Conservation (phyloP, 2,329 filamentous ascomycete species). For the Didymella sp. region DNA sequence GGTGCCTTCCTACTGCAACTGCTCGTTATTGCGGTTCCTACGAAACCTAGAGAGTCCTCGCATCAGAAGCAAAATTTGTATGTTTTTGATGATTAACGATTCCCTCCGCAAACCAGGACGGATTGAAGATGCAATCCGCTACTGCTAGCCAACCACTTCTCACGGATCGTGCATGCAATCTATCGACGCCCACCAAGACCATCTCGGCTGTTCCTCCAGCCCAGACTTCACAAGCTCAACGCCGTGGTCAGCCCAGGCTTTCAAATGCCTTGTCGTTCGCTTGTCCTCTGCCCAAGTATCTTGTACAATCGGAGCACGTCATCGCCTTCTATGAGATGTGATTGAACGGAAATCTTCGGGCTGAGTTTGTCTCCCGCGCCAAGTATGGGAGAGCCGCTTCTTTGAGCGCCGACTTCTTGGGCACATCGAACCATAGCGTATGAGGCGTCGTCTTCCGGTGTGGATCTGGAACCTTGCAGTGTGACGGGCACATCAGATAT, state of each 20-base stretch:
- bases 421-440: constrained; percentile 24
- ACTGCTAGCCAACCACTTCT: constrained; percentile 20
- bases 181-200: constrained; percentile 28
- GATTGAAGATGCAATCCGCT: constrained; percentile 1
- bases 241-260: constrained; percentile 28
- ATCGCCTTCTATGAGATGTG: constrained; percentile 25
- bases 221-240: constrained; percentile 43
- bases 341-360: constrained; percentile 27
- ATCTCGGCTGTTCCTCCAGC: constrained; percentile 26
- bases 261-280: constrained; percentile 29
- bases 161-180: constrained; percentile 18
- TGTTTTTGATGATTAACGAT: background rate
- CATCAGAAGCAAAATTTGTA: background rate
- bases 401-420: constrained; percentile 23
- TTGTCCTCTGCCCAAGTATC: constrained; percentile 21
- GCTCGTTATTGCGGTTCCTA: background rate
- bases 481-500: constrained; percentile 15
- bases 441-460: constrained; percentile 26
- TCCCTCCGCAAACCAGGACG: constrained; percentile 4
- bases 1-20: background rate
- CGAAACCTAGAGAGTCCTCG: constrained; percentile 7
- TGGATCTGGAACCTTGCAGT: constrained; percentile 31
- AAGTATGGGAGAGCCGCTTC: constrained; percentile 28
- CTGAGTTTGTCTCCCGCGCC: constrained; percentile 27
- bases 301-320: constrained; percentile 29